phyloP scores from a whole-genome alignment of 1,284 basidiomycete species.

The Ganoderma sp. region DNA sequence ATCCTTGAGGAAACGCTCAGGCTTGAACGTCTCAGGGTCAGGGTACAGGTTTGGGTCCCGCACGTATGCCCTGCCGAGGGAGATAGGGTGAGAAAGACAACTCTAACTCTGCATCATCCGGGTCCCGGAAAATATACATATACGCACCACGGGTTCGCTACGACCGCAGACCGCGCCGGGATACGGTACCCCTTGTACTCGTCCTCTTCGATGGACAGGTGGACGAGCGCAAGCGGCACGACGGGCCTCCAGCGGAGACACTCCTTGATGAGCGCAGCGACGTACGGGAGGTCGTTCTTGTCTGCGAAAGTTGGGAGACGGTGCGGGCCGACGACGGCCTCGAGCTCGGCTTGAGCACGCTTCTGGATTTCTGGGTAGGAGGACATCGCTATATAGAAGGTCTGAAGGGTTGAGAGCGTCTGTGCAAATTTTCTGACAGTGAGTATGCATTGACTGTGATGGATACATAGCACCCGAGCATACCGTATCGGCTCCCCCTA shows the following conservation, averaged over 20 bases:
- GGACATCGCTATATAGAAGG: conserved; percentile 34
- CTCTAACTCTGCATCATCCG: too few relatives aligned
- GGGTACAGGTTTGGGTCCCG: conserved; percentile 25
- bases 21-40: conserved; percentile 29
- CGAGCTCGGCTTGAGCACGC: conserved; percentile 40
- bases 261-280: conserved; percentile 29
- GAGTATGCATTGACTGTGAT: background rate
- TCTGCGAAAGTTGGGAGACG: conserved; percentile 32
- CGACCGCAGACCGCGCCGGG: conserved; percentile 30
- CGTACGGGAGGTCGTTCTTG: conserved; percentile 26
- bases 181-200: conserved; percentile 32
- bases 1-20: conserved; percentile 30
- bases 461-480: background rate
- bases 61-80: conserved; percentile 22
- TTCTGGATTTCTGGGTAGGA: conserved; percentile 34
- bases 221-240: conserved; percentile 26
- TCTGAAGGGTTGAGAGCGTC: conserved; percentile 20
- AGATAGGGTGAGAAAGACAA: background rate
- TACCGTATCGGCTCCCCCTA: conserved; percentile 4
- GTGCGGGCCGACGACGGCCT: conserved; percentile 30
- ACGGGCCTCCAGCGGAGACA: conserved; percentile 33
- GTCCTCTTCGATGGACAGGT: conserved; percentile 31
- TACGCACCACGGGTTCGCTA: conserved; percentile 32
- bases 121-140: background rate
- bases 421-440: background rate